Percentiles rank a stretch among this genome's conserved stretches.
Conservation (phyloP, 257 asterid species). For the Ilex asprella region DNA sequence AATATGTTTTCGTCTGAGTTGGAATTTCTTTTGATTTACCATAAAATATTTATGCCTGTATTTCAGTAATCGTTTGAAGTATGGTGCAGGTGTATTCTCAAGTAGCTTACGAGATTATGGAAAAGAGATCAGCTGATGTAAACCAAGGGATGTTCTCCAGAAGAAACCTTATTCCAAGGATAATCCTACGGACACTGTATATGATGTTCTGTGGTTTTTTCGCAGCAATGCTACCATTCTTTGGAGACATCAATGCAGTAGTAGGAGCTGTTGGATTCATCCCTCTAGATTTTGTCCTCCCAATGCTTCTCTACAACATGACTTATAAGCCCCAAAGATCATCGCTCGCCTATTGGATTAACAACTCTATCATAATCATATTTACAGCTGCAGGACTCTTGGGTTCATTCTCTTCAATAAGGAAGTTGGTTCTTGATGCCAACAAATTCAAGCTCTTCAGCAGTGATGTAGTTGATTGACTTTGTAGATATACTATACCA, state of each 20-base stretch:
- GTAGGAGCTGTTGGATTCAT: constrained; percentile 96
- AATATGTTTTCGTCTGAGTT: no score
- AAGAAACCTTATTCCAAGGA: constrained; percentile 79
- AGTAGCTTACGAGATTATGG: constrained; percentile 96
- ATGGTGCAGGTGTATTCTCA: constrained; percentile 73
- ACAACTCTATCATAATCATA: constrained; percentile 50
- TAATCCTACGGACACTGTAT: constrained; percentile 63
- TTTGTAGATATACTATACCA: background rate
- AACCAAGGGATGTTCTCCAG: constrained; percentile 62
- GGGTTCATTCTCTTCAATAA: constrained; percentile 74
- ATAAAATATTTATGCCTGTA: no score
- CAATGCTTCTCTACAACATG: constrained; percentile 94
- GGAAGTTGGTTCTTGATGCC: constrained; percentile 77
- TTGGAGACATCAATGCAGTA: constrained; percentile 79
- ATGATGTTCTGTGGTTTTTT: constrained; percentile 66
- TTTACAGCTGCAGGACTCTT: constrained; percentile 76
- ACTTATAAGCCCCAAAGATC: constrained; percentile 52
- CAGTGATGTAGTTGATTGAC: constrained; percentile 58
- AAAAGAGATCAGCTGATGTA: constrained; percentile 80
- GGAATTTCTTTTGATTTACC: no score
- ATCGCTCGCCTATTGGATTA: constrained; percentile 56
- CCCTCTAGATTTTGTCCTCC: constrained; percentile 86
- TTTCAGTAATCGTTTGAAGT: background rate
- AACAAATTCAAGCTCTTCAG: constrained; percentile 68
- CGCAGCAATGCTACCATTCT: constrained; percentile 94